These are phyloP conservation scores for Plasmodium gaboni DNA, from an alignment of 169 alveolate genomes.

Conservation along the genomic window DNA sequence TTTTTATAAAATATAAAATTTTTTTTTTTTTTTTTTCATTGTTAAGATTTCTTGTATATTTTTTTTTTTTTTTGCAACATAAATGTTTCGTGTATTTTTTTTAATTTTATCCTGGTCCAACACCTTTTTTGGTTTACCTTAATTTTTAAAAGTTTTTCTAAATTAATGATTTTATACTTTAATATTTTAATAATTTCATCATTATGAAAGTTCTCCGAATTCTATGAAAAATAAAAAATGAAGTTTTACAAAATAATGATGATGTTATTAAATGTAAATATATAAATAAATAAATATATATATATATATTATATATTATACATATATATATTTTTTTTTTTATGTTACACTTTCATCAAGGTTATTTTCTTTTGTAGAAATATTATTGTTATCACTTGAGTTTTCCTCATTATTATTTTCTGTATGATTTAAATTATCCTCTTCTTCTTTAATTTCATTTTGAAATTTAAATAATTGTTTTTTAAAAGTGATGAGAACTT, in stretches of 20 bases:
- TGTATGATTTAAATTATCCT: neutral
- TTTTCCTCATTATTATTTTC: neutral
- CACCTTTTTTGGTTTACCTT: slow-evolving; percentile 16
- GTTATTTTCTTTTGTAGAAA: neutral
- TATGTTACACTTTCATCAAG: neutral
- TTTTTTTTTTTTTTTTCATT: neutral
- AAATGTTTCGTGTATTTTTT: neutral
- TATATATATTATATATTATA: neutral
- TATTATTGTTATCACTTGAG: slow-evolving; percentile 4
- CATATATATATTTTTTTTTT: neutral
- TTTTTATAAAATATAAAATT: neutral
- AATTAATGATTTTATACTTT: slow-evolving; percentile 32
- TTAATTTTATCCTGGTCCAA: neutral
- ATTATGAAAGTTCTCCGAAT: slow-evolving; percentile 16
- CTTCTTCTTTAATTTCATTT: slow-evolving; percentile 39
- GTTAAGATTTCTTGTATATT: neutral
- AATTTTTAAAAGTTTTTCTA: slow-evolving; percentile 54
- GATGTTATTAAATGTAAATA: neutral
- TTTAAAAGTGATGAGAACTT: slow-evolving; percentile 50
- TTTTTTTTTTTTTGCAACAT: neutral
- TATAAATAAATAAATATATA: neutral
- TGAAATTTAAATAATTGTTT: slow-evolving; percentile 49
- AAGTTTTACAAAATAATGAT: neutral
- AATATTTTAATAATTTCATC: slow-evolving; percentile 53
- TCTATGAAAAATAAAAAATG: slow-evolving; percentile 4